Evolutionary conservation across 1,284 basidiomycete genomes (phyloP), one percentile per base, ranked within the genome.

Genomic region (Naganishia cerealis): DNA sequence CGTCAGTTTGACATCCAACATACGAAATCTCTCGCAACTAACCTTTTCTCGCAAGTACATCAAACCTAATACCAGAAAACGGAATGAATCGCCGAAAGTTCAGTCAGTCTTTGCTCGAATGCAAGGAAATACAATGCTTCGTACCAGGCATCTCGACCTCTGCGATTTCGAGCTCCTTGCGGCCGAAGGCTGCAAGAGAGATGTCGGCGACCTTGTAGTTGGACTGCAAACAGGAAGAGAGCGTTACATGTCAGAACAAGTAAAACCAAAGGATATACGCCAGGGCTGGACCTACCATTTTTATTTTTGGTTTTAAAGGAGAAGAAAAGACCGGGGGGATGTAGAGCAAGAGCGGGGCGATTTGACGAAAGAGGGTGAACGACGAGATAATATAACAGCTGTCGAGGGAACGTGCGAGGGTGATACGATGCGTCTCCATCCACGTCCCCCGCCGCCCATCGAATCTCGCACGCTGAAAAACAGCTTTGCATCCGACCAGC

Each of bases 131-230:
- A 3, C 29, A 6, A 33, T 33, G 6, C 2, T 33, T 6, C 29
- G 29, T 53, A 93, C 29, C 79, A 50, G 79, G 79, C 80, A 81
- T 81, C 74, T 81, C 80, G 57, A 71, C 75, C 76, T 97, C 94
- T 73, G 94, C 94, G 82, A 98, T 93, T 85, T 95, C 90, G 78
- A 98, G 91, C 85, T 97, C 94, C 86, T 97, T 96, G 84, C 94
- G 92, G 83, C 93, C 80, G 76, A 80, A 81, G 61, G 80, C 79
- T 72, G 94, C 94, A 79, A 97, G 91, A 79, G 94, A 97, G 80
- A 96, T 85, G 80, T 97, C 94, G 90, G 79, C 73, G 73, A 80
- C 83, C 71, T 79, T 78, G 79, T 75, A 75, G 67, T 61, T 70
- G 69, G 75, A 38, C 61, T 63, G 24, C 9, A 43, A 12, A 7